Conservation (phyloP, 2,329 filamentous ascomycete genomes). For the Drechslerella coelobrocha region DNA sequence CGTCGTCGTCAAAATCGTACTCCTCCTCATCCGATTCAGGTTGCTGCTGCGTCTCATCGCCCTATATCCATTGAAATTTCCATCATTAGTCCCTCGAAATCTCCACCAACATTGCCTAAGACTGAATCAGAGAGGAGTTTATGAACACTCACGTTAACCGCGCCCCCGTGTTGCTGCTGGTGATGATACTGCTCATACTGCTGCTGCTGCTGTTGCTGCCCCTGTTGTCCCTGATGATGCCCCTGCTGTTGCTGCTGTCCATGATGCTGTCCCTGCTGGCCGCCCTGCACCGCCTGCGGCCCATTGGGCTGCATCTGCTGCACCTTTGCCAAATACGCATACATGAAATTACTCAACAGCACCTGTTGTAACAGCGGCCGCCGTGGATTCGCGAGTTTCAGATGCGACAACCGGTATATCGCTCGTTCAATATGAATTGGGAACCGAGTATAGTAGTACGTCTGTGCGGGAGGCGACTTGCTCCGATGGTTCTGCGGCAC, state of each 20-base stretch:
- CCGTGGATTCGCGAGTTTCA: slow-evolving; percentile 96
- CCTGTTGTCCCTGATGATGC: slow-evolving; percentile 57
- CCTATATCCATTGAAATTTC: slow-evolving; percentile 31
- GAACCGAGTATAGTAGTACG: slow-evolving; percentile 95
- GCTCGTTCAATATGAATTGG: slow-evolving; percentile 93
- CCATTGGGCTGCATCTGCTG: slow-evolving; percentile 98
- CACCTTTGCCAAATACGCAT: slow-evolving; percentile 96
- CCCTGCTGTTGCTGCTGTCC: slow-evolving; percentile 54
- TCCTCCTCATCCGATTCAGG: slow-evolving; percentile 57
- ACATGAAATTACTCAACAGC: slow-evolving; percentile 98
- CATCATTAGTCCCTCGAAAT: too few species aligned
- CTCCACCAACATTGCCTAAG: neutral
- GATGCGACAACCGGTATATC: slow-evolving; percentile 98
- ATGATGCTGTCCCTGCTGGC: slow-evolving; percentile 57
- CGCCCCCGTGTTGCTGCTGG: slow-evolving; percentile 33
- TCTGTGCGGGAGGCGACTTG: slow-evolving; percentile 66
- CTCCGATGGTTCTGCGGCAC: slow-evolving; percentile 62
- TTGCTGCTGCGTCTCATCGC: slow-evolving; percentile 53
- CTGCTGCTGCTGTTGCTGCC: slow-evolving; percentile 58
- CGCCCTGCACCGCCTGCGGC: slow-evolving; percentile 63
- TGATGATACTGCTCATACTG: slow-evolving; percentile 56
- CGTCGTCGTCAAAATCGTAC: slow-evolving; percentile 51
- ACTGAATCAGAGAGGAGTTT: too few species aligned
- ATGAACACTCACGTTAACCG: slow-evolving; percentile 43
- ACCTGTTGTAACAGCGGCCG: slow-evolving; percentile 93